Base-by-base conservation (phyloP, 495 filamentous ascomycete species). In the Talaromyces liani region DNA sequence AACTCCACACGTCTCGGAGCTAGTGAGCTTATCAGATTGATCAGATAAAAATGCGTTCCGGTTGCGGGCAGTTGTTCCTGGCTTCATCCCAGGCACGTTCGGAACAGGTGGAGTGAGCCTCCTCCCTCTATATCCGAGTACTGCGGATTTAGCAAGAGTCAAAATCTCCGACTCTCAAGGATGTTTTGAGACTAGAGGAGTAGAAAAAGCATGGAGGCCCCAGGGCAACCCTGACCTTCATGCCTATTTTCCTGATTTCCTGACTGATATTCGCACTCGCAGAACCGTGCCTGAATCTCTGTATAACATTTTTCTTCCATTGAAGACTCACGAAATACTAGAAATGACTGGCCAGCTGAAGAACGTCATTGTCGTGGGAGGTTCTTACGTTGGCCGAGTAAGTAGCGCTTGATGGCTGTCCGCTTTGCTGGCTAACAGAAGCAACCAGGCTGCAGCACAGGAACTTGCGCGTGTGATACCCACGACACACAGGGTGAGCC, bases 331-430 rank as follows among this genome's bases (percentile, higher is more conserved):
- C 36, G 31, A 59, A 20, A 7, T 6, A 18, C 33, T 22, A 25
- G 65, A 61, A 63, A 74, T 72, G 72, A 58, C 63, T n/a, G 60
- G 53, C 7, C 49, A 69, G 12, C 61, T 79, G 16, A 73, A 71
- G 27, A 79, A 79, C 61, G 70, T 79, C 33, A 71, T 79, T 27
- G 74, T 79, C 24, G 68, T 79, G 18, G 77, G 77, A 20, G 77
- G 77, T 10, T 79, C 77, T 2, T 79, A 77, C 56, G 75, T 79
- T 18, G 77, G 77, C 10, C 70, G 72, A 54, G 73, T 77, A 53
- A 66, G 71, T 54, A 33, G 10, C 18, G 27, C 14, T 16, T 16
- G 14, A 24, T 20, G n/a, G 29, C 36, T 36, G 53, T 22, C 18
- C 12, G 6, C n/a, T 49, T 49, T 18, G 45, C 45, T n/a, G n/a